These are phyloP conservation scores for Coniochaeta sp. DNA, from an alignment of 2,329 filamentous ascomycete species.

Conservation along the genomic window DNA sequence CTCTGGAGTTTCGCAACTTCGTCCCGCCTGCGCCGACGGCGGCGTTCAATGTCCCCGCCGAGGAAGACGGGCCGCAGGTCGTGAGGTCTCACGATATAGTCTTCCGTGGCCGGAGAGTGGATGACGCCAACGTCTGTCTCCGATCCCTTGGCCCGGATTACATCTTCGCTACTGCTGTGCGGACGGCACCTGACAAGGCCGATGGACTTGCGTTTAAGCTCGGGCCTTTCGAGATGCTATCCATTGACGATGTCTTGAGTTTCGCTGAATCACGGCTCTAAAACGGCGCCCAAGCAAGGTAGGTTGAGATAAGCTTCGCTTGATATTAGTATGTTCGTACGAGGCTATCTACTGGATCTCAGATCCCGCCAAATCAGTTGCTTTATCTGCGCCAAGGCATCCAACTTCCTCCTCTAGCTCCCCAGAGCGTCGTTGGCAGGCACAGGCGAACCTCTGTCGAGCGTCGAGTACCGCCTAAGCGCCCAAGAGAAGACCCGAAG, in stretches of 20 bases:
- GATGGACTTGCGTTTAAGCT: conserved; percentile 30
- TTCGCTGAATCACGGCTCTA: conserved; percentile 30
- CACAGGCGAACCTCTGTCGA: no score
- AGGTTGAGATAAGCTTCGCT: neutral
- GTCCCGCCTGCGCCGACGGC: conserved; percentile 38
- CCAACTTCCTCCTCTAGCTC: no score
- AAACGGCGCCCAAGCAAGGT: neutral
- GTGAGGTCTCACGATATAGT: conserved; percentile 28
- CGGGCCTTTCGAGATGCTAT: conserved; percentile 33
- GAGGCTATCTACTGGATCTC: neutral
- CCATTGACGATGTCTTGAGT: conserved; percentile 36
- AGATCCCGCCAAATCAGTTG: neutral
- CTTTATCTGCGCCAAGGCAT: neutral
- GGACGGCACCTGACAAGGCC: conserved; percentile 27
- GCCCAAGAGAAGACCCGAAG: no score
- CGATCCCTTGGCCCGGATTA: conserved; percentile 39
- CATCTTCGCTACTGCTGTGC: conserved; percentile 47
- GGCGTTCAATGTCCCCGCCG: conserved; percentile 11
- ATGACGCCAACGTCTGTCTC: conserved; percentile 34
- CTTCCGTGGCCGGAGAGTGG: conserved; percentile 29
- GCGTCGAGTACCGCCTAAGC: no score
- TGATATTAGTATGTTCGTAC: neutral
- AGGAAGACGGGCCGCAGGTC: conserved; percentile 15
- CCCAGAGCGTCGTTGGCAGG: no score
- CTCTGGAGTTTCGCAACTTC: conserved; percentile 62